Evolutionary conservation across 805 yeast genomes (phyloP), one percentile per base, ranked within the genome.

Genomic region (Crinitomyces ghanaensis): DNA sequence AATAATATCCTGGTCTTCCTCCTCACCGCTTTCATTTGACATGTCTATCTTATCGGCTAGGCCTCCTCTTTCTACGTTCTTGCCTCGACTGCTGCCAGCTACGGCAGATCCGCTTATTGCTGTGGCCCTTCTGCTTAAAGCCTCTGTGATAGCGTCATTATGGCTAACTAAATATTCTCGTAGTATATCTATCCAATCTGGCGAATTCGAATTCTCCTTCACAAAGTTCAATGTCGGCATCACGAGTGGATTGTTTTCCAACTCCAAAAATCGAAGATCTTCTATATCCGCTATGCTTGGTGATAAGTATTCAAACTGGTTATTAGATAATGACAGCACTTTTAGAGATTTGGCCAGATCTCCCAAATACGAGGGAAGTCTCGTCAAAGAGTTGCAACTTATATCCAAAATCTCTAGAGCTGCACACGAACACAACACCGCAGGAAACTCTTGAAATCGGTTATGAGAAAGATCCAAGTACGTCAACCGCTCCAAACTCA

Each of bases 401-500:
- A 80, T 51, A 52, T 81, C 88, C 26, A 81, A 53, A 33, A 74
- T 73, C 45, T 77, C 86, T 35, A 81, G 55, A 5, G 62, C 59
- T 8, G 48, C 45, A 26, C 67, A 60, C 14, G 38, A 41, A 23
- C 44, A 42, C 19, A 60, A 39, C 1, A 55, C 52, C 2, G 45
- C 51, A 0, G 93, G 85, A 28, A 81, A 64, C 29, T 56, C 61
- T 2, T 60, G 43, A 33, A 82, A 62, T 28, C 57, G 50, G 50
- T 82, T 82, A 38, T 64, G 60, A 49, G 80, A 79, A 29, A 82
- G 54, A 51, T 81, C 88, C 36, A 82, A 55, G 41, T 74, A 77
- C 35, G 70, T 60, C 33, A 80, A 54, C 28, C 60, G 55, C 9
- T 62, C 44, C 37, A 78, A 46, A 22, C 14, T 17, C 14, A 34